phyloP scores from a whole-genome alignment of 768 basidiomycete genomes.

The Clathrus columnatus region DNA sequence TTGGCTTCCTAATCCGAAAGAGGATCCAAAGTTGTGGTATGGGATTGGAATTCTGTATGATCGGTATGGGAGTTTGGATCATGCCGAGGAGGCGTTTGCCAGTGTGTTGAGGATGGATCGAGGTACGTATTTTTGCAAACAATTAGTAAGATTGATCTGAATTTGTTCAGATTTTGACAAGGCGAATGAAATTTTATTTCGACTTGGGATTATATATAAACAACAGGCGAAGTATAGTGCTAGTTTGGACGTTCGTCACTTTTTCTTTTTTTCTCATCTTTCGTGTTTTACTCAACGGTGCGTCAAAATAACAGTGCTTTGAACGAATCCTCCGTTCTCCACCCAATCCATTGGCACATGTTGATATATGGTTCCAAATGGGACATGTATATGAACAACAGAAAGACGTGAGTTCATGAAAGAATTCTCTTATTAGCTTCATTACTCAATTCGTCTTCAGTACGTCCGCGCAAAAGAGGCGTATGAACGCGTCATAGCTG shows the following conservation, averaged over 20 bases:
- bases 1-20: conserved; percentile 90
- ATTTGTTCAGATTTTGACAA: conserved; percentile 77
- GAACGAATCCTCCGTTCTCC: conserved; percentile 94
- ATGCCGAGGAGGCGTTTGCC: conserved; percentile 97
- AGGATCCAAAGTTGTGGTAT: conserved; percentile 99
- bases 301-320: conserved; percentile 56
- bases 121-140: conserved; percentile 40
- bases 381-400: conserved; percentile 98
- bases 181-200: conserved; percentile 96
- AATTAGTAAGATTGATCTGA: neutral
- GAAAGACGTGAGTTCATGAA: conserved; percentile 65
- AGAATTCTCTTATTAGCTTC: neutral
- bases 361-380: conserved; percentile 99
- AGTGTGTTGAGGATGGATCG: conserved; percentile 96
- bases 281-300: neutral
- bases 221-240: conserved; percentile 92
- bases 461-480: conserved; percentile 87
- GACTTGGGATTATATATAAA: conserved; percentile 98
- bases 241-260: conserved; percentile 45
- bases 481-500: conserved; percentile 88
- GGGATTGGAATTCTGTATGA: conserved; percentile 99
- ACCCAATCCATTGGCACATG: conserved; percentile 89
- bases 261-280: neutral
- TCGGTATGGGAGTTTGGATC: conserved; percentile 95
- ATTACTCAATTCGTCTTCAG: conserved; percentile 31